These are phyloP conservation scores for Mycena latifolia DNA, from an alignment of 768 basidiomycete species.

Conservation along the genomic window DNA sequence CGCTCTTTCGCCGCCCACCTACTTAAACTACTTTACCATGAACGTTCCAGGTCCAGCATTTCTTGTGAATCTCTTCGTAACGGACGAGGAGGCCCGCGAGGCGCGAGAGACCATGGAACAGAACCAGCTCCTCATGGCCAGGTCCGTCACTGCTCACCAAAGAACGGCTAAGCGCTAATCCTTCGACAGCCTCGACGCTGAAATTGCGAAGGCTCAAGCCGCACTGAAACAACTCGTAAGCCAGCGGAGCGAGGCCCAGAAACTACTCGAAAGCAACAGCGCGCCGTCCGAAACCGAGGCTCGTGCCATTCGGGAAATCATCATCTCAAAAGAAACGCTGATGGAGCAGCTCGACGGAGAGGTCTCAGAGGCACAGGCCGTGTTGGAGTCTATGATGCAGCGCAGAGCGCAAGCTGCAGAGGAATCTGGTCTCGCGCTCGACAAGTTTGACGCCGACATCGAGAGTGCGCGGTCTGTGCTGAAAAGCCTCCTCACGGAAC, in stretches of 20 bases:
- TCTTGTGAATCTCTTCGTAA: slow-evolving; percentile 30
- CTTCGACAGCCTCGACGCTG: slow-evolving; percentile 33
- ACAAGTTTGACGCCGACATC: slow-evolving; percentile 29
- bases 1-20: slow-evolving; percentile 14
- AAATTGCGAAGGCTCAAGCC: slow-evolving; percentile 34
- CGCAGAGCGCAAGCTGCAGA: slow-evolving; percentile 9
- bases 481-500: slow-evolving; percentile 28
- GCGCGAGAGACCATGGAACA: slow-evolving; percentile 19
- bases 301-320: slow-evolving; percentile 34
- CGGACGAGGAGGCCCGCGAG: slow-evolving; percentile 22
- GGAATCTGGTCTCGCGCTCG: slow-evolving; percentile 12
- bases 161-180: background rate
- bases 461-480: slow-evolving; percentile 27
- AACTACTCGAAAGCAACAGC: slow-evolving; percentile 32
- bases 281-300: slow-evolving; percentile 32
- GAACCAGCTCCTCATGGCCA: slow-evolving; percentile 31
- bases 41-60: slow-evolving; percentile 19
- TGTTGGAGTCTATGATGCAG: slow-evolving; percentile 18
- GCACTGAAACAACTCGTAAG: slow-evolving; percentile 32
- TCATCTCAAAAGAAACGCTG: slow-evolving; percentile 29
- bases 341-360: slow-evolving; percentile 32
- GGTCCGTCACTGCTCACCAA: slow-evolving; percentile 2
- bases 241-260: slow-evolving; percentile 33
- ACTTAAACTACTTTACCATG: background rate
- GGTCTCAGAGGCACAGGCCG: slow-evolving; percentile 17